Base-by-base conservation (phyloP, 768 basidiomycete species). In the Panellus pusillus region DNA sequence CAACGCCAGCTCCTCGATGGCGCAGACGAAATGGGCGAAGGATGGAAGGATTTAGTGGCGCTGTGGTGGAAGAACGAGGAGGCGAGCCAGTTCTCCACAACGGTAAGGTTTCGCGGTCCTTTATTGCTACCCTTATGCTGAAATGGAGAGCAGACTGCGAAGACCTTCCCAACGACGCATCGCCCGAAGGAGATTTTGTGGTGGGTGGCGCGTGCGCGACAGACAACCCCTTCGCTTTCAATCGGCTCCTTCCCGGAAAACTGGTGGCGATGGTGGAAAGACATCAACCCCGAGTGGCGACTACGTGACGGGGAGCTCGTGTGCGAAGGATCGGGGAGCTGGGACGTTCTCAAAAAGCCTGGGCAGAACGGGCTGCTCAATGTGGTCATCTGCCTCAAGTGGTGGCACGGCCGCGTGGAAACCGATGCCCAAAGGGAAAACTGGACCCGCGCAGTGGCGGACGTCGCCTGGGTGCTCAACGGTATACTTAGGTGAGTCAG, bases 211-310 rank as follows among this genome's bases (percentile, higher is more conserved):
- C 28, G 11, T 4, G 53, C 46, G 14, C 47, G 42, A 0, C 15
- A 9, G 14, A 18, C 18, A 8, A 31, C 15, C 9, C 53, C 53
- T 2, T 42, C 17, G 1, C 11, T 48, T 27, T 15, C 12, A 15
- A 17, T 13, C 0, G n/a, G 17, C 24, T 18, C 5, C 2, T 37
- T 48, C n/a, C 31, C 24, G 12, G 14, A 1, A 3, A 18, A 44
- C 17, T 49, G 46, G 46, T 43, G 41, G 46, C 24, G 6, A 8
- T 54, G 53, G 53, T 54, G 53, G 53, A 29, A 2, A 1, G 35
- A 3, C 0, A 43, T 54, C 4, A 54, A 54, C n/a, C 47, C 53
- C 2, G 2, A 6, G 9, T 54, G 47, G 53, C 40, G 47, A 13
- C 2, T 37, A 2, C 31, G 32, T 4, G 42, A 44, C 0, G 53